These are phyloP conservation scores for Hyaloperonospora arabidopsidis DNA, from an alignment of 352 stramenopile species.

Conservation along the genomic window DNA sequence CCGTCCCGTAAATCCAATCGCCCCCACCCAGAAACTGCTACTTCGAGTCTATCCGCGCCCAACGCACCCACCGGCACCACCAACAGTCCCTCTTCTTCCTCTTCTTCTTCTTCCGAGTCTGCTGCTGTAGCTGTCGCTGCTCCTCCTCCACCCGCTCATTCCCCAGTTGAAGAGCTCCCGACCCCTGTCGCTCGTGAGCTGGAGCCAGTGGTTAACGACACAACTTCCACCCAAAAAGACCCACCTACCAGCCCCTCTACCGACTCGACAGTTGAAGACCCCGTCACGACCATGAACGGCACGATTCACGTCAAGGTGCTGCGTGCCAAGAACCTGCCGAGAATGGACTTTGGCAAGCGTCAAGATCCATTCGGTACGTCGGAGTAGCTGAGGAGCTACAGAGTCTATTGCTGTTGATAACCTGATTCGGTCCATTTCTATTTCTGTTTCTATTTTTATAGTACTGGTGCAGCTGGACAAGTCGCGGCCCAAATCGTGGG, in stretches of 20 bases:
- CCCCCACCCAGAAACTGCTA: conserved; percentile 5
- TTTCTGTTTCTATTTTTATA: conserved; percentile 13
- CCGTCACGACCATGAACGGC: conserved; percentile 47
- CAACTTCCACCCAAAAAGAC: too few species aligned
- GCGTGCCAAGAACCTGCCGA: conserved; percentile 48
- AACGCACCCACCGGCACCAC: conserved; percentile 12
- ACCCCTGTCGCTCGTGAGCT: conserved; percentile 3
- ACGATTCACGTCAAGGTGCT: conserved; percentile 74
- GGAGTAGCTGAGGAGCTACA: not conserved
- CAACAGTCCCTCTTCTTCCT: conserved; percentile 1
- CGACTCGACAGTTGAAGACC: conserved; percentile 35
- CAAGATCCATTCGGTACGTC: conserved; percentile 64
- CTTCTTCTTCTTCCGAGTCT: conserved; percentile 14
- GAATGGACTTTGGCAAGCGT: conserved; percentile 75
- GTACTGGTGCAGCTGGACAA: conserved; percentile 65
- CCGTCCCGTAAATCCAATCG: conserved; percentile 26
- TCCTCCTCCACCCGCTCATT: not conserved
- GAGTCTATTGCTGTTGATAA: not conserved
- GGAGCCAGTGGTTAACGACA: too few species aligned
- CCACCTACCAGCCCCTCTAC: not conserved
- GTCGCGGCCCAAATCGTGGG: conserved; percentile 50
- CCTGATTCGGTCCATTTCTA: not conserved
- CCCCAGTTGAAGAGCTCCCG: conserved; percentile 2
- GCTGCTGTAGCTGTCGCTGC: conserved; percentile 9
- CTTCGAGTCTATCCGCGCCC: conserved; percentile 8